These are phyloP conservation scores for Hanseniaspora gamundiae DNA, from an alignment of 1,139 yeast species.

Conservation along the genomic window DNA sequence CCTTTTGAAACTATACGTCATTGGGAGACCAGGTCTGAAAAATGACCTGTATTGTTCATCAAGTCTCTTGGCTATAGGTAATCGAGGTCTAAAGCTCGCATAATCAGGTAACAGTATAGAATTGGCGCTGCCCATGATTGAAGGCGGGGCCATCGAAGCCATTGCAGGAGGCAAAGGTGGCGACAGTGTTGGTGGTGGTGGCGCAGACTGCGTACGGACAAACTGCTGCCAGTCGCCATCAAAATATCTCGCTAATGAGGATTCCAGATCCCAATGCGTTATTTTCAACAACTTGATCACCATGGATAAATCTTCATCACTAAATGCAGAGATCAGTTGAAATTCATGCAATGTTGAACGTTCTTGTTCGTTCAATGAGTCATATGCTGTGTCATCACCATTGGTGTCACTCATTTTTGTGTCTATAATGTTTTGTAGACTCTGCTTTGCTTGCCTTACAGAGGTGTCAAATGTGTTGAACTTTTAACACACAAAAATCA, in stretches of 20 bases:
- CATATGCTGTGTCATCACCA: conserved; percentile 11
- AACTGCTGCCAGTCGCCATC: conserved; percentile 26
- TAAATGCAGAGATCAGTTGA: conserved; percentile 27
- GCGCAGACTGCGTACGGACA: conserved; percentile 13
- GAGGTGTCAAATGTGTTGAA: no score
- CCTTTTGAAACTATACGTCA: background rate
- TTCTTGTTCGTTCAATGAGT: conserved; percentile 20
- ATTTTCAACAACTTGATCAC: conserved; percentile 25
- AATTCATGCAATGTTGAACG: conserved; percentile 29
- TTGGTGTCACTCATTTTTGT: background rate
- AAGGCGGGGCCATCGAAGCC: background rate
- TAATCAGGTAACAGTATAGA: background rate
- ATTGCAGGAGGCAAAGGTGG: background rate
- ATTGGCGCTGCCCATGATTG: background rate
- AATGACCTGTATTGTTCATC: background rate
- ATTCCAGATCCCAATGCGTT: conserved; percentile 30
- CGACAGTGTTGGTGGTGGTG: conserved; percentile 5
- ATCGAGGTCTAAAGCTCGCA: background rate
- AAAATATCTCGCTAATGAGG: conserved; percentile 28
- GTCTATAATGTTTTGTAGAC: no score
- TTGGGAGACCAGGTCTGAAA: background rate
- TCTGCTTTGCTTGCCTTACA: no score
- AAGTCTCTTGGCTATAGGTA: background rate
- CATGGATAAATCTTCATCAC: conserved; percentile 25
- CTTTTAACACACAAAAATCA: no score